Conservation (phyloP, 495 filamentous ascomycete species). For the Sphaerosporella brunnea region DNA sequence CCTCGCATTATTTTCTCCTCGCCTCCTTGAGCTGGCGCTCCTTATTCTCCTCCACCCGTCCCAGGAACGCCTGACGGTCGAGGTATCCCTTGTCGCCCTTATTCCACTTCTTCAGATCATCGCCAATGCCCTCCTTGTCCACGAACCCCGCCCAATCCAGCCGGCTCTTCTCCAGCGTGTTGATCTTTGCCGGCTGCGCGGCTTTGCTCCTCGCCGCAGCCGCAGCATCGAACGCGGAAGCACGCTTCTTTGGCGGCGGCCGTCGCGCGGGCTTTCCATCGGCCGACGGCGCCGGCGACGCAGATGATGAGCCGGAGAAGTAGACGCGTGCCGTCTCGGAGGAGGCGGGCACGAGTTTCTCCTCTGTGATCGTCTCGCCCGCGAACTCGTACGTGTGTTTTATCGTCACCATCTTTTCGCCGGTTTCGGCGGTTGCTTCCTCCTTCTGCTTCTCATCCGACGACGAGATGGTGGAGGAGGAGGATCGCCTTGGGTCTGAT, state of each 20-base stretch:
- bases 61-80: conserved; percentile 76
- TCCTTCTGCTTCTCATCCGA: conserved; percentile 7
- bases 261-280: conserved; percentile 34
- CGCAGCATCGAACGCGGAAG: conserved; percentile 60
- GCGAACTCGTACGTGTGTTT: conserved; percentile 83
- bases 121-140: conserved; percentile 75
- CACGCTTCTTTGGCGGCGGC: conserved; percentile 49
- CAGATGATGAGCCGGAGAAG: conserved; percentile 4
- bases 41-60: conserved; percentile 53
- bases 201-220: conserved; percentile 26
- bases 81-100: conserved; percentile 70
- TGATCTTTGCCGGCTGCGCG: conserved; percentile 62
- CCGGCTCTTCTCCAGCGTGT: conserved; percentile 86
- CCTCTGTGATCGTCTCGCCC: conserved; percentile 35
- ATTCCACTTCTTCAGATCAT: conserved; percentile 70
- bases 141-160: conserved; percentile 93
- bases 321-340: conserved; percentile 1
- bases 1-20: conserved; percentile 12
- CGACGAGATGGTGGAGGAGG: too few species aligned
- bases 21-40: conserved; percentile 32
- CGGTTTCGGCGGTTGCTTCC: conserved; percentile 7
- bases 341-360: not conserved
- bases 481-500: not conserved
- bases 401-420: conserved; percentile 43
- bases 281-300: conserved; percentile 14